Base-by-base conservation (phyloP, 73 alveolate species). In the Diophrys sp. region DNA sequence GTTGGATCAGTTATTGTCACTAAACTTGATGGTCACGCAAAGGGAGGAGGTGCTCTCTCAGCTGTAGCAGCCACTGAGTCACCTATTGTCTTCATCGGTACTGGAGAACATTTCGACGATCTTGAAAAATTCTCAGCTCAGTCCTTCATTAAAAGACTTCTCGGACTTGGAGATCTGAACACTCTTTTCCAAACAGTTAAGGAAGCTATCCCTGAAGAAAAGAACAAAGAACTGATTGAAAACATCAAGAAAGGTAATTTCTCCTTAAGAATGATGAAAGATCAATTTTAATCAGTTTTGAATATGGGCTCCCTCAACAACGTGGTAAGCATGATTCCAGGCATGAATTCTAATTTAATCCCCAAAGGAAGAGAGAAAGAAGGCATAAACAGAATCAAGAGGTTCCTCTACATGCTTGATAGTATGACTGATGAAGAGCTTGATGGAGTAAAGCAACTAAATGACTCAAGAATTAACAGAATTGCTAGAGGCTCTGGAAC, bases 11-110 rank as follows among this genome's bases (percentile, higher is more conserved):
- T 98, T 29, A 96, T 98, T 74, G 87, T 98, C 87, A 98, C 99
- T 29, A 98, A 98, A 88, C 93, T 98, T 11, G 99, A 98, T 83
- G 99, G 99, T 72, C 99, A 96, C 67, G 99, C 99, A 26, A 96
- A 96, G 90, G 99, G 99, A 31, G 99, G 99, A 62, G 99, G 99
- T 5, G 99, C 99, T 14, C 91, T 98, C 62, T 83, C 96, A 2
- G 80, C 76, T 23, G 96, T 95, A 25, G 98, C 99, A 26, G 99
- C 98, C 31, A 97, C 99, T 71, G 94, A 96, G 83, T 82, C 97
- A 56, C 99, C 99, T 25, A 90, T 98, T 69, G 89, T 96, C 29
- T 98, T 96, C 81, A 88, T 98, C 31, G 99, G 99, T 78, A 97
- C 99, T 2, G 99, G 99, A 56, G 99, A 97, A 81, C 99, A 96